Base-by-base conservation (phyloP, 2,329 filamentous ascomycete genomes). In the Clonostachys chloroleuca region DNA sequence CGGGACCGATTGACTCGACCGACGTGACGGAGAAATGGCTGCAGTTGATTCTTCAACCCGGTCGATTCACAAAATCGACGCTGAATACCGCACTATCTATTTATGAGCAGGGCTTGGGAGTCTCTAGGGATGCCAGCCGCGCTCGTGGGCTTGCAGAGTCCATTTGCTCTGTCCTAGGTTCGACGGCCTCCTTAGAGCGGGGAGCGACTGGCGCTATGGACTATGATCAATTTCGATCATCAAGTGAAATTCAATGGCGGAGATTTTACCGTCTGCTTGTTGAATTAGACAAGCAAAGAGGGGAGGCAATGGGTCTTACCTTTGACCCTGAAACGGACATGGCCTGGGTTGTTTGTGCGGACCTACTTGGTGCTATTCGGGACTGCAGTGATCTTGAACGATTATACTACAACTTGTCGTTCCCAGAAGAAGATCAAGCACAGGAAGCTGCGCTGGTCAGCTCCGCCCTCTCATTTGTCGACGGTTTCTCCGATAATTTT, bases 1-100 rank as follows among this genome's bases (percentile, higher is more conserved):
- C 84, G n/a, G 74, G 80, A 13, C 67, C 80, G 13, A 80, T 80
- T 51, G 85, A 89, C 58, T 69, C 84, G 34, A 77, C 81, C 33
- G 86, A 92, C 64, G 74, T 83, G 7, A 86, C 85, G 1, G 89
- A 96, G 57, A 87, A 87, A 62, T 99, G 94, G 94, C 71, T 96
- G 9, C 77, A 87, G 30, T 87, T 87, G 54, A 82, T 99, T 49
- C 79, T 97, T 56, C 84, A 82, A 49, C 92, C 94, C 2, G 90
- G 89, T 14, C 83, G 87, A 46, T 97, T 95, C 60, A 87, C 88
- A 1, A 78, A 76, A 34, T 77, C 88, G 8, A 92, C 89, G 0
- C 73, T 99, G 13, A 89, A 96, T 62, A 89, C 90, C 14, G 89
- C 92, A 2, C 71, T 97, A 34, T 75, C 80, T 24, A 87, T 95